phyloP scores from a whole-genome alignment of 169 alveolate species.

The Perkinsus olseni region DNA sequence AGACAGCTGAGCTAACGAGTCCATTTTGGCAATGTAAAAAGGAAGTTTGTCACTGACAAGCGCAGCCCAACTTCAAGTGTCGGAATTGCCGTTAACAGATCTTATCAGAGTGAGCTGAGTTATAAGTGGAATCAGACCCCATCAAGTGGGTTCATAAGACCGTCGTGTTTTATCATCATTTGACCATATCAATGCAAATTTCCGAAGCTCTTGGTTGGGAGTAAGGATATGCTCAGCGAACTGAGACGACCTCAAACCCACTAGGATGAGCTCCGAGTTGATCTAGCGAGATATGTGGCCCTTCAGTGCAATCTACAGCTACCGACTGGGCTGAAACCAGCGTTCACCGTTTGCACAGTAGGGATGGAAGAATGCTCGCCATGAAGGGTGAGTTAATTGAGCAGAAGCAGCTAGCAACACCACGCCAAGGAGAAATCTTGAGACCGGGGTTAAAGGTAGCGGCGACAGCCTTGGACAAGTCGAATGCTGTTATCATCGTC shows the following conservation, averaged over 20 bases:
- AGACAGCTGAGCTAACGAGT: neutral
- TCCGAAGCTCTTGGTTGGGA: neutral
- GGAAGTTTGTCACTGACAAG: neutral
- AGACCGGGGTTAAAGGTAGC: conserved; percentile 2
- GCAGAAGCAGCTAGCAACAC: too few species aligned
- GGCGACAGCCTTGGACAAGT: conserved; percentile 1
- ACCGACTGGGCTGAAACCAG: neutral
- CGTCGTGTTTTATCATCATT: neutral
- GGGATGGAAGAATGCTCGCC: neutral
- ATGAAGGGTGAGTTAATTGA: too few species aligned
- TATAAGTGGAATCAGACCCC: neutral
- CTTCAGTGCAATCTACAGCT: neutral
- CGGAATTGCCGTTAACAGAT: neutral
- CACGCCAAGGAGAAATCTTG: neutral
- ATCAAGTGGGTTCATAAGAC: neutral
- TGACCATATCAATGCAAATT: neutral
- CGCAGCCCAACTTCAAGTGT: neutral
- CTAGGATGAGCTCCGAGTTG: neutral
- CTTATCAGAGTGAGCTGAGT: conserved; percentile 3
- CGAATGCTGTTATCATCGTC: neutral
- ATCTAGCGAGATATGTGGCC: neutral
- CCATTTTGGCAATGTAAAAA: neutral
- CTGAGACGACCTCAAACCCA: neutral
- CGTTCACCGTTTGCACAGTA: neutral
- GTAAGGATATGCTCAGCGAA: neutral